Evolutionary conservation across 2,329 filamentous ascomycete species (phyloP), one percentile per base, ranked within the genome.

Genomic region (Alternaria arborescens): DNA sequence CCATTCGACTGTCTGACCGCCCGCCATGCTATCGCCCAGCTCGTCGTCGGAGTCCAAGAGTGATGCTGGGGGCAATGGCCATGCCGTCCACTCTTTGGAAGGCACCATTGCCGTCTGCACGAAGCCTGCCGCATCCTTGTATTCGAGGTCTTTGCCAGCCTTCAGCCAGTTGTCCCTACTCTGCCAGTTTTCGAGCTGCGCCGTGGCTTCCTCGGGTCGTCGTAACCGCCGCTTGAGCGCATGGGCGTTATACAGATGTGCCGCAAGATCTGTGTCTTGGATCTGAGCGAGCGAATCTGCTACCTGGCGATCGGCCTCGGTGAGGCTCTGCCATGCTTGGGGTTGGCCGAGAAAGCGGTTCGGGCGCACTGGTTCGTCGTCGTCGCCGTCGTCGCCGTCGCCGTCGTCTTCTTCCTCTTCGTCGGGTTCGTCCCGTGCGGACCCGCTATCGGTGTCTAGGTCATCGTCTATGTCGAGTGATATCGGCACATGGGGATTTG

Each of bases 171-270:
- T 62, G 30, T 77, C 73, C 61, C 80, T 83, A 60, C 68, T 80
- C 58, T 78, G 77, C 80, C 78, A 81, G 32, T 67, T 65, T 41
- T 66, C 67, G 18, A 73, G 14, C 3, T 34, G 56, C 14, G 55
- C 61, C 5, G 71, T 47, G 11, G 69, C 61, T 24, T 64, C 53
- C 2, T 44, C 32, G 26, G 70, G 62, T 16, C 65, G 61, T 36
- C 68, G 66, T 42, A 71, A 58, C n/a, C 84, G 80, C 36, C 81
- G 79, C 76, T 90, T 93, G 55, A 96, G 81, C 36, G 85, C 85
- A 79, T 90, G 90, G 0, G 90, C 84, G 77, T 95, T 92, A 80
- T 92, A 97, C 5, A 97, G 81, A 79, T 97, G 94, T 44, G 89
- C 79, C 0, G 87, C 83, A 11, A 97, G 80, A 73, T 97, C 89